Conservation (phyloP, 352 stramenopile genomes). For the Globisporangium ultimum region DNA sequence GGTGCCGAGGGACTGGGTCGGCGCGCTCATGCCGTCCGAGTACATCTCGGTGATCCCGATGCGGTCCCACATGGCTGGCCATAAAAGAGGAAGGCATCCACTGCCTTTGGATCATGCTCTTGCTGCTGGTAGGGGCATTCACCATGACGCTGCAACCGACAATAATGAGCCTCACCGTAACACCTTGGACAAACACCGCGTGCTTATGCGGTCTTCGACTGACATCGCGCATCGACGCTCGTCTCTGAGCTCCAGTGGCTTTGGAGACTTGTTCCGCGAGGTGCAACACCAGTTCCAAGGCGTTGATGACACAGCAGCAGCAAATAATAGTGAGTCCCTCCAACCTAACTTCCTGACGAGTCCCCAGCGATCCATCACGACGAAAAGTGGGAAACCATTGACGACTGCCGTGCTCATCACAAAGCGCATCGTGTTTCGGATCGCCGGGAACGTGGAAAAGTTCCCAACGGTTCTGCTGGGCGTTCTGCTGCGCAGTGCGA, state of each 20-base stretch:
- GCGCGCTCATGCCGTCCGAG: conserved; percentile 61
- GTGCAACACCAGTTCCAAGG: no score
- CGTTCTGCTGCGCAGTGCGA: conserved; percentile 33
- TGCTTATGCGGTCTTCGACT: no score
- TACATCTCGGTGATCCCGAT: conserved; percentile 63
- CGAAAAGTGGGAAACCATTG: conserved; percentile 18
- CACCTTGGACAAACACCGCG: no score
- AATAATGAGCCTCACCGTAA: no score
- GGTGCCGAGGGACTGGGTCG: conserved; percentile 63
- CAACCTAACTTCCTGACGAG: no score
- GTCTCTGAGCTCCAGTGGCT: no score
- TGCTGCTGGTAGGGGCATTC: neutral
- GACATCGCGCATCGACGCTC: no score
- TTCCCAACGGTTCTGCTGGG: conserved; percentile 47
- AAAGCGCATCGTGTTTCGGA: conserved; percentile 40
- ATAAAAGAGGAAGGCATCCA: neutral
- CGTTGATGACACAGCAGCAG: no score
- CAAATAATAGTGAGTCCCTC: no score
- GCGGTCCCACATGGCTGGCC: conserved; percentile 13
- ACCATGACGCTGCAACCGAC: no score
- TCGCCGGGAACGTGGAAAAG: conserved; percentile 25
- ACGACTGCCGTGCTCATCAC: conserved; percentile 22
- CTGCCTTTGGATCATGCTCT: neutral
- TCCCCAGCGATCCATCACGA: neutral
- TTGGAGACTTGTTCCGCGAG: no score